Conservation (phyloP, 176 grass and related monocot species). For the Zea luxurians region DNA sequence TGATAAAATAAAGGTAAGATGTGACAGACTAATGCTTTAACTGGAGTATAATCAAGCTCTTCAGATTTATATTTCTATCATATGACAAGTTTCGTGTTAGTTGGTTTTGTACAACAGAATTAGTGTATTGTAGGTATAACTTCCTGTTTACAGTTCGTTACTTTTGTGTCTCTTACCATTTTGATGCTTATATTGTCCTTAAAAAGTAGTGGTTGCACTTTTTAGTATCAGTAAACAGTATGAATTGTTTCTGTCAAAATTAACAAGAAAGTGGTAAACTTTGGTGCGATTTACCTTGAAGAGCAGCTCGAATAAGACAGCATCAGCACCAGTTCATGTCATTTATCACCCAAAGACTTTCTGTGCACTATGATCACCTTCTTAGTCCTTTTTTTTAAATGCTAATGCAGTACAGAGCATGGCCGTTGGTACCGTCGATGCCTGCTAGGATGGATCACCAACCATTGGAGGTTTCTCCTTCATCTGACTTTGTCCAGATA, state of each 20-base stretch:
- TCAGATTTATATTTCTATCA: constrained; percentile 1
- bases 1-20: constrained; percentile 64
- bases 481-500: constrained; percentile 59
- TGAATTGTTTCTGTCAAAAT: neutral
- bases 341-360: constrained; percentile 12
- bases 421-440: constrained; percentile 52
- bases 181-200: neutral
- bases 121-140: neutral
- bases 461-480: constrained; percentile 39
- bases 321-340: neutral
- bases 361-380: constrained; percentile 25
- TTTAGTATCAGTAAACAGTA: constrained; percentile 23
- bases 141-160: constrained; percentile 2
- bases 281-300: neutral
- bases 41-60: neutral
- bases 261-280: constrained; percentile 3
- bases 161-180: neutral
- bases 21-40: constrained; percentile 17
- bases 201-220: constrained; percentile 4
- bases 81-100: constrained; percentile 29
- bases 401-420: constrained; percentile 62
- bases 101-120: constrained; percentile 14
- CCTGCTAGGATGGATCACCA: constrained; percentile 44
- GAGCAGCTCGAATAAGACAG: constrained; percentile 7
- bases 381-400: constrained; percentile 29